Percentiles rank a stretch among this genome's conserved stretches.
Evolutionary conservation across 2,329 filamentous ascomycete species (phyloP).

Genomic region (Penicillium italicum): DNA sequence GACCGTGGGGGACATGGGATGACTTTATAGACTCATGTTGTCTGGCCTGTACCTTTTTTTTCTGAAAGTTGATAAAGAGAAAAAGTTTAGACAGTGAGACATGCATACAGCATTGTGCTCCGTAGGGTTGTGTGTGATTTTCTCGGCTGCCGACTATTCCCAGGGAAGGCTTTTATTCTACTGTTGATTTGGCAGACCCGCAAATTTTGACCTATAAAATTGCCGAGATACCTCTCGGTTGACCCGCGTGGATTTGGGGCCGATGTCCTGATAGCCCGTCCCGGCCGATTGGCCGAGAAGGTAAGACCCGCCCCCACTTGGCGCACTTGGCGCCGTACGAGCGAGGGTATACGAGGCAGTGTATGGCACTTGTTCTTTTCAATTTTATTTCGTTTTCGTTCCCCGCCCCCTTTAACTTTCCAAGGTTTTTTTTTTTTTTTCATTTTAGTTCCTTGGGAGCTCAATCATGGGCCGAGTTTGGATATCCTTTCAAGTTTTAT

Average conservation of each 20-base stretch:
- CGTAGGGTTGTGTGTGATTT: too few relatives aligned
- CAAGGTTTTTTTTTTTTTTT: not conserved
- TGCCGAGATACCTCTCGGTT: not conserved
- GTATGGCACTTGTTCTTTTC: not conserved
- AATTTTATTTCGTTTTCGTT: not conserved
- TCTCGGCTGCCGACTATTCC: not conserved
- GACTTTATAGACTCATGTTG: not conserved
- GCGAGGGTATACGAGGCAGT: not conserved
- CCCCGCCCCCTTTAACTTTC: too few relatives aligned
- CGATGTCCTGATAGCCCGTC: not conserved
- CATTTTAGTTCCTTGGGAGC: not conserved
- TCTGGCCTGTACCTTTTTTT: too few relatives aligned
- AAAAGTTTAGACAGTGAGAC: not conserved
- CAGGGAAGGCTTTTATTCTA: not conserved
- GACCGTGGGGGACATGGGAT: not conserved
- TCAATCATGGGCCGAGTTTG: not conserved
- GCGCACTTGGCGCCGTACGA: not conserved
- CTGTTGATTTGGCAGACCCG: not conserved
- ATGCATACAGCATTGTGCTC: not conserved
- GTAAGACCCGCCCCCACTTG: not conserved
- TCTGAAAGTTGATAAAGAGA: not conserved
- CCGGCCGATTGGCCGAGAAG: not conserved
- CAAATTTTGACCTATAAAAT: not conserved
- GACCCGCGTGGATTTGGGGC: not conserved
- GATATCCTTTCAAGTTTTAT: not conserved